phyloP scores from a whole-genome alignment of 129 eudicot species.

The Arctium minus region DNA sequence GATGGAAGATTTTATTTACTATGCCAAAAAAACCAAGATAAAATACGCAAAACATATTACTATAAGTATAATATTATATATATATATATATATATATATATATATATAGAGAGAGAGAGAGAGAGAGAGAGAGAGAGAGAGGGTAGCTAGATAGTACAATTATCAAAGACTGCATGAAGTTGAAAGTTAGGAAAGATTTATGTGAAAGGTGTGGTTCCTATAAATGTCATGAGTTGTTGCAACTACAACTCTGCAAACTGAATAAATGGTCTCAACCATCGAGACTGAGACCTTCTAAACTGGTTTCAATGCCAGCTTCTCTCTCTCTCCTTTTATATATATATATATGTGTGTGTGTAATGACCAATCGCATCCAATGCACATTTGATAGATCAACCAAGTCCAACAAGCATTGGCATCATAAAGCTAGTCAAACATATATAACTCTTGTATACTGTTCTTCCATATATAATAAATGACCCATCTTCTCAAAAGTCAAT shows the following conservation, averaged over 20 bases:
- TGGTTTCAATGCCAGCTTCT: slow-evolving; percentile 19
- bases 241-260: slow-evolving; percentile 32
- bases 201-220: slow-evolving; percentile 14
- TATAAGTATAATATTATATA: no score
- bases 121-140: no score
- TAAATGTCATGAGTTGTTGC: slow-evolving; percentile 36
- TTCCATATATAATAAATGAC: background rate
- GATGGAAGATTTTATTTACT: background rate
- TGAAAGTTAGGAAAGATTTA: slow-evolving; percentile 16
- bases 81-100: background rate
- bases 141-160: background rate
- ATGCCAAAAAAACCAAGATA: background rate
- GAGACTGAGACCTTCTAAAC: slow-evolving; percentile 12
- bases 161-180: background rate
- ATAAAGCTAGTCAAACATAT: background rate
- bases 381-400: background rate
- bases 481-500: background rate
- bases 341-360: background rate
- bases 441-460: background rate
- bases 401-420: background rate
- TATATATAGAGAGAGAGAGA: no score
- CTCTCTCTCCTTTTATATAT: background rate
- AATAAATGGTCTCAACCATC: slow-evolving; percentile 39
- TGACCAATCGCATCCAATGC: background rate
- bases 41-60: background rate